Conservation (phyloP, 2,329 filamentous ascomycete genomes). For the Fusarium fracticaudum region DNA sequence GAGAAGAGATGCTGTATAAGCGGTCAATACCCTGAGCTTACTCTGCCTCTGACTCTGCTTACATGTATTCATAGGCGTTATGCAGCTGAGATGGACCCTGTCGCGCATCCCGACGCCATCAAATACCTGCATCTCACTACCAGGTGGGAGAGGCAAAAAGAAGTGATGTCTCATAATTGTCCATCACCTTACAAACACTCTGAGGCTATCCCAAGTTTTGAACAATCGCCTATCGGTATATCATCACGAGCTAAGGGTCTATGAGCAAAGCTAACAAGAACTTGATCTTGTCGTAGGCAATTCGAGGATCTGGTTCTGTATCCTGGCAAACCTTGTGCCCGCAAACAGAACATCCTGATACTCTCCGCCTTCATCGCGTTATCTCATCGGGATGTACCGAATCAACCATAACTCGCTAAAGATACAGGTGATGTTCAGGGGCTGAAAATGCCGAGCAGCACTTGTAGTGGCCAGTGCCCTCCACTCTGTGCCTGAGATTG, state of each 20-base stretch:
- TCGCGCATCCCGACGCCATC: slow-evolving; percentile 10
- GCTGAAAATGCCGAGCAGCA: slow-evolving; percentile 1
- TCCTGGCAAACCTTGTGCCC: neutral
- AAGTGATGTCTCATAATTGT: neutral
- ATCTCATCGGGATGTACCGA: neutral
- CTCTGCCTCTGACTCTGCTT: slow-evolving; percentile 6
- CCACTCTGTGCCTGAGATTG: slow-evolving; percentile 15
- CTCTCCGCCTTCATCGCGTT: neutral
- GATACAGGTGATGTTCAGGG: slow-evolving; percentile 2
- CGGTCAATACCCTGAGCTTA: slow-evolving; percentile 6
- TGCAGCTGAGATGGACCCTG: slow-evolving; percentile 2
- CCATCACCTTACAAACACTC: too few species aligned
- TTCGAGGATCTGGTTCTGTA: neutral
- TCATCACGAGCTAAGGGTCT: neutral
- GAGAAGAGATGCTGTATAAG: neutral
- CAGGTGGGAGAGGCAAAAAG: neutral
- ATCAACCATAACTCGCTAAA: neutral
- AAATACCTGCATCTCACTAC: neutral
- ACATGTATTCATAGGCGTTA: neutral
- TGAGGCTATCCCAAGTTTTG: neutral
- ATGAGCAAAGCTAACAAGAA: neutral
- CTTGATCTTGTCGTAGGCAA: neutral
- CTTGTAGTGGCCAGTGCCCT: slow-evolving; percentile 15
- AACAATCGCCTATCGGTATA: neutral
- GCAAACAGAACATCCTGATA: neutral